A percentile compares a stretch with the other conserved stretches of the same genome.
phyloP scores from a whole-genome alignment of 1,284 basidiomycete species.

The Pterulicium gracile region DNA sequence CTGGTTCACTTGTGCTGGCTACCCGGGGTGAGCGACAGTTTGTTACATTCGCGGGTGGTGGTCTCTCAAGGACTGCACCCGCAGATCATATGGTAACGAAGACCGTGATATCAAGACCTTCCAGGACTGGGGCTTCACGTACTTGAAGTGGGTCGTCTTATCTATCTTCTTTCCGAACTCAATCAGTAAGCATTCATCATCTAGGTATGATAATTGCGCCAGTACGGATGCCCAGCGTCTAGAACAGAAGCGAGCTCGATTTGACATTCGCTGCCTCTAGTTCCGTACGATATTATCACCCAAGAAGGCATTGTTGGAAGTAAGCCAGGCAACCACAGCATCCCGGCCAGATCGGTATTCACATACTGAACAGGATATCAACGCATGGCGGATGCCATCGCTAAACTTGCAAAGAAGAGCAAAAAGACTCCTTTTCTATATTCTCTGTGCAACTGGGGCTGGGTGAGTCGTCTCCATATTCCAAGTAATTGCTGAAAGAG shows the following conservation, averaged over 20 bases:
- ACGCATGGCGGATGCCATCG: constrained; percentile 44
- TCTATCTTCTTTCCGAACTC: constrained; percentile 1
- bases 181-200: background rate
- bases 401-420: constrained; percentile 27
- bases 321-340: constrained; percentile 20
- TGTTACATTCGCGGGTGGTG: background rate
- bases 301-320: constrained; percentile 44
- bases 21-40: constrained; percentile 23
- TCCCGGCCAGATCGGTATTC: too few species aligned
- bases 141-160: constrained; percentile 34
- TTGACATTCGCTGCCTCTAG: constrained; percentile 15
- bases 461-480: constrained; percentile 23
- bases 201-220: constrained; percentile 48
- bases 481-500: background rate
- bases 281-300: constrained; percentile 41
- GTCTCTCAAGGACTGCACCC: too few species aligned
- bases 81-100: constrained; percentile 32
- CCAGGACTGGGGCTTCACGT: constrained; percentile 48
- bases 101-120: constrained; percentile 36
- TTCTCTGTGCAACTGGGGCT: constrained; percentile 49
- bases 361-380: constrained; percentile 39
- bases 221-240: too few species aligned
- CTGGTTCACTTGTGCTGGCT: constrained; percentile 37
- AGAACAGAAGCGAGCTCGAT: too few species aligned
- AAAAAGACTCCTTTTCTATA: constrained; percentile 35